A percentile compares a stretch with the other conserved stretches of the same genome.
These are phyloP conservation scores for Sisymbrium irio DNA, from an alignment of 345 rosid species.

Conservation along the genomic window DNA sequence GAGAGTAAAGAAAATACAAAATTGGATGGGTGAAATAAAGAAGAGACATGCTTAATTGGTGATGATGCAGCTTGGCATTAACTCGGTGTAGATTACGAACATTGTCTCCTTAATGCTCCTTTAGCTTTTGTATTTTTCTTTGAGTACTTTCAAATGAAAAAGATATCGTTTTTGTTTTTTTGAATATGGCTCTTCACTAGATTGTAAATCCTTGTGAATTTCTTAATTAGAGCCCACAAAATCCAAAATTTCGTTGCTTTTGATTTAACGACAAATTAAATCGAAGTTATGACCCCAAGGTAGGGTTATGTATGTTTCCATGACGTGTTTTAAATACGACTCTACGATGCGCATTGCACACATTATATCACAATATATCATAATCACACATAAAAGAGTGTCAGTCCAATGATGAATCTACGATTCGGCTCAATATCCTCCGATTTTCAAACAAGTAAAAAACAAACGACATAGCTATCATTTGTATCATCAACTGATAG, in stretches of 20 bases:
- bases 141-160: conserved; percentile 24
- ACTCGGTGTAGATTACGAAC: conserved; percentile 26
- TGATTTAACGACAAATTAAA: conserved; percentile 12
- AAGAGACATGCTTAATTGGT: conserved; percentile 37
- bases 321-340: conserved; percentile 11
- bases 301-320: conserved; percentile 28
- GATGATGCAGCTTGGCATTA: conserved; percentile 43
- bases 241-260: conserved; percentile 15
- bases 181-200: conserved; percentile 17
- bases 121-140: conserved; percentile 24
- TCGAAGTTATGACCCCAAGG: not conserved
- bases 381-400: not conserved
- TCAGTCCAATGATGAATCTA: not conserved
- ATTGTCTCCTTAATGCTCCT: conserved; percentile 39
- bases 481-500: not conserved
- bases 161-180: not conserved
- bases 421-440: not conserved
- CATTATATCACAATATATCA: not conserved
- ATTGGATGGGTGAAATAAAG: conserved; percentile 19
- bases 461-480: not conserved
- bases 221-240: conserved; percentile 25
- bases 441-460: not conserved
- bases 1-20: not conserved
- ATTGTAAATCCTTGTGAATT: not conserved
- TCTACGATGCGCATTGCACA: not conserved